These are phyloP conservation scores for Leccinum angustisporum DNA, from an alignment of 1,284 basidiomycete species.

Conservation along the genomic window DNA sequence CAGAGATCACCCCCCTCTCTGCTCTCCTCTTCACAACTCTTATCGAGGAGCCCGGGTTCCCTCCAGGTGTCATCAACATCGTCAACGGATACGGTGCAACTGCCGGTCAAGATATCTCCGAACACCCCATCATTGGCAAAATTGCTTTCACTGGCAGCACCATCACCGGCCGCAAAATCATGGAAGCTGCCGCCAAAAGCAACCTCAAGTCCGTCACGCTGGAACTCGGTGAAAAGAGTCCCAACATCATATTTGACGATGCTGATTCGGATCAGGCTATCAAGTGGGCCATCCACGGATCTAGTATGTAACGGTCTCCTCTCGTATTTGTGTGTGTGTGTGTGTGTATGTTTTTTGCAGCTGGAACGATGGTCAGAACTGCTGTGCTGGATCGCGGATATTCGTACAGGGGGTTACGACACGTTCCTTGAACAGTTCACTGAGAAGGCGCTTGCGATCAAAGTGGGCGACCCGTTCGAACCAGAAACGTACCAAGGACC, in stretches of 20 bases:
- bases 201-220: constrained; percentile 74
- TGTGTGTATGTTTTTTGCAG: constrained; percentile 34
- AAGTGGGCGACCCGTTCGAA: constrained; percentile 69
- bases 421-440: constrained; percentile 50
- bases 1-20: constrained; percentile 66
- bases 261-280: constrained; percentile 61
- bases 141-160: constrained; percentile 56
- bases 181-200: constrained; percentile 61
- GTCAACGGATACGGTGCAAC: constrained; percentile 54
- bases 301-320: too few relatives aligned
- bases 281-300: constrained; percentile 50
- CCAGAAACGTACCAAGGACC: constrained; percentile 69
- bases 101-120: constrained; percentile 23
- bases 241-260: constrained; percentile 57
- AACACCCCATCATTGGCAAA: constrained; percentile 41
- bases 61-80: constrained; percentile 71
- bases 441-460: constrained; percentile 45
- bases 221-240: constrained; percentile 76
- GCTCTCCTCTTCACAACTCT: constrained; percentile 24
- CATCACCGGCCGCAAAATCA: constrained; percentile 65
- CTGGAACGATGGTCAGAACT: constrained; percentile 68
- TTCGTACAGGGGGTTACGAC: constrained; percentile 70
- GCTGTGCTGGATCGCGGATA: constrained; percentile 68
- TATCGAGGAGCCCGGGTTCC: constrained; percentile 52
- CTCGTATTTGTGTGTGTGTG: too few relatives aligned